These are phyloP conservation scores for Boehmeria nivea DNA, from an alignment of 306 rosid genomes.

Conservation along the genomic window DNA sequence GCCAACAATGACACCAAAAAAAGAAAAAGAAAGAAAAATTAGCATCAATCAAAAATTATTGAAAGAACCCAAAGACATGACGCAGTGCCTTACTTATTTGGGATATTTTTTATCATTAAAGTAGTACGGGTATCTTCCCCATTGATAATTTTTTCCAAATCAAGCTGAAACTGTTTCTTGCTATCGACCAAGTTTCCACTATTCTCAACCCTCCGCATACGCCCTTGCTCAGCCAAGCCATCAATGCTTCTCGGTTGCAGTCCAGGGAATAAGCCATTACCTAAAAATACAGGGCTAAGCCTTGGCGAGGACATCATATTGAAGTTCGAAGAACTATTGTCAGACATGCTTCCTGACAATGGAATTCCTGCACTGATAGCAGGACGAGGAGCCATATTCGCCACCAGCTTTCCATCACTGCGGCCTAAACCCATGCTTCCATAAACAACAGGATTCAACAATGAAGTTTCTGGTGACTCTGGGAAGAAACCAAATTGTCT, in stretches of 20 bases:
- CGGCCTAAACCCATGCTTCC: slow-evolving; percentile 53
- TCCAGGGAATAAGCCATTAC: slow-evolving; percentile 58
- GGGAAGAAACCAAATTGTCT: slow-evolving; percentile 63
- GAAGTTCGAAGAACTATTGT: slow-evolving; percentile 54
- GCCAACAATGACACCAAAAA: slow-evolving; percentile 3
- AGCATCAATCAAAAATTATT: not conserved
- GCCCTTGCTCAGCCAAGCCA: slow-evolving; percentile 56
- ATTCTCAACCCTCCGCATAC: slow-evolving; percentile 59
- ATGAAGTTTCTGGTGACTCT: slow-evolving; percentile 71
- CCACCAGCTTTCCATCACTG: slow-evolving; percentile 52
- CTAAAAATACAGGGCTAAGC: slow-evolving; percentile 56
- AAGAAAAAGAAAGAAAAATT: not conserved
- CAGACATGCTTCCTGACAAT: slow-evolving; percentile 52
- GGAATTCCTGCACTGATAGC: slow-evolving; percentile 46
- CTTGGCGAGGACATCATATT: slow-evolving; percentile 66
- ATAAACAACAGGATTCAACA: slow-evolving; percentile 41
- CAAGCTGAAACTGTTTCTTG: slow-evolving; percentile 86
- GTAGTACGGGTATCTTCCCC: slow-evolving; percentile 88
- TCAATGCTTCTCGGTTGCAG: slow-evolving; percentile 41
- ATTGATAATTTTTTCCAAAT: slow-evolving; percentile 62
- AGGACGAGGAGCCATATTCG: slow-evolving; percentile 48
- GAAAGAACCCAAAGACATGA: not conserved
- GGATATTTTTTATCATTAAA: slow-evolving; percentile 89
- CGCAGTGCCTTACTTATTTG: slow-evolving; percentile 64
- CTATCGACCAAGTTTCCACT: slow-evolving; percentile 54